These are phyloP conservation scores for Aspergillus nidulans DNA, from an alignment of 495 filamentous ascomycete genomes.

Conservation along the genomic window DNA sequence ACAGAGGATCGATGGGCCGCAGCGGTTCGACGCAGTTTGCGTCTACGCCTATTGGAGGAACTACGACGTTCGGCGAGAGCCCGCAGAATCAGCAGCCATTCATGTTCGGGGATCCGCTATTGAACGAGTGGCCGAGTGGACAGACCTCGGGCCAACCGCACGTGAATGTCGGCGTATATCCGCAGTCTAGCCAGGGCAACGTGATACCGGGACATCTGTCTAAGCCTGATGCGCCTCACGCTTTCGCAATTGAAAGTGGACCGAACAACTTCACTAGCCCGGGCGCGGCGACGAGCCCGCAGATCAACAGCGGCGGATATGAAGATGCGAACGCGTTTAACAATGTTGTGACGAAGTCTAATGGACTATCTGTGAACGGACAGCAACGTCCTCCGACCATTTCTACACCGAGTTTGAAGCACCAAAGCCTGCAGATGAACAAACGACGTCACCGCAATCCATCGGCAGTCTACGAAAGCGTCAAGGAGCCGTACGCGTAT, in stretches of 20 bases:
- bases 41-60: slow-evolving; percentile 28
- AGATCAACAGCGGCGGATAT: slow-evolving; percentile 37
- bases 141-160: slow-evolving; percentile 35
- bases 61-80: slow-evolving; percentile 40
- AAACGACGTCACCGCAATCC: slow-evolving; percentile 61
- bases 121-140: slow-evolving; percentile 44
- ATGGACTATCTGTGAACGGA: slow-evolving; percentile 22
- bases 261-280: slow-evolving; percentile 61
- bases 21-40: slow-evolving; percentile 46
- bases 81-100: slow-evolving; percentile 43
- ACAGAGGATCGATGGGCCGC: slow-evolving; percentile 45
- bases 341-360: slow-evolving; percentile 25
- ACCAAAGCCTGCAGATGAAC: slow-evolving; percentile 48
- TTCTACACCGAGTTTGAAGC: slow-evolving; percentile 39
- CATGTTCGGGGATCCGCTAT: slow-evolving; percentile 45
- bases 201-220: slow-evolving; percentile 39
- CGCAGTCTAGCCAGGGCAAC: slow-evolving; percentile 31
- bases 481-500: slow-evolving; percentile 87
- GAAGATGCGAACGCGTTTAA: slow-evolving; percentile 32
- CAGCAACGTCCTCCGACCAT: slow-evolving; percentile 30
- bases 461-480: slow-evolving; percentile 78
- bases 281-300: slow-evolving; percentile 46
- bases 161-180: slow-evolving; percentile 42
- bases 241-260: slow-evolving; percentile 67
- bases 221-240: slow-evolving; percentile 55